Conservation (phyloP, 2,329 filamentous ascomycete genomes). For the Epichloe bromicola region DNA sequence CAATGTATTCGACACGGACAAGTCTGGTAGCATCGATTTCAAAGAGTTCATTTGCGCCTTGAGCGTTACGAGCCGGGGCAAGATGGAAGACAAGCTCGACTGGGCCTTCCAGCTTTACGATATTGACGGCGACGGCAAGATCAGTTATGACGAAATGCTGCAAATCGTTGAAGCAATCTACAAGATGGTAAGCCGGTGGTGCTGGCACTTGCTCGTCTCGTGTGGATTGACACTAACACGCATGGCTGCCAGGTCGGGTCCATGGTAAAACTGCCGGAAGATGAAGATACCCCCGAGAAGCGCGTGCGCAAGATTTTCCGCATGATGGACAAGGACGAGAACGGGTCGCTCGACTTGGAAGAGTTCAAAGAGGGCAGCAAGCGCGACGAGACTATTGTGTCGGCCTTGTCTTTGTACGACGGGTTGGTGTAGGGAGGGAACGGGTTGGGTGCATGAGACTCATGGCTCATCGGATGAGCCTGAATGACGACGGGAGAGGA, state of each 20-base stretch:
- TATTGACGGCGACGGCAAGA: conserved; percentile 97
- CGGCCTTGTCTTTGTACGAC: conserved; percentile 89
- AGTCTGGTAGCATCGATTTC: conserved; percentile 95
- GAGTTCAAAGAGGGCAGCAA: conserved; percentile 99
- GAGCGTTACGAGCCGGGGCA: conserved; percentile 90
- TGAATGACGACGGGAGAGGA: neutral
- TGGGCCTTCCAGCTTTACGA: conserved; percentile 99
- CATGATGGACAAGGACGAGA: conserved; percentile 99
- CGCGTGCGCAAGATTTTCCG: conserved; percentile 95
- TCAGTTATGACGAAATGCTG: conserved; percentile 98
- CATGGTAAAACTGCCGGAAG: conserved; percentile 97
- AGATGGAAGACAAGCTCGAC: conserved; percentile 98
- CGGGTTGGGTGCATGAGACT: neutral
- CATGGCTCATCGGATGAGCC: neutral
- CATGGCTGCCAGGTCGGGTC: conserved; percentile 61
- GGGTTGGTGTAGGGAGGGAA: conserved; percentile 57
- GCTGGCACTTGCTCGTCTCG: neutral
- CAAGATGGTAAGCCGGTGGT: conserved; percentile 65
- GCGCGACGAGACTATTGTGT: conserved; percentile 97
- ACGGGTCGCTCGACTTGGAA: conserved; percentile 88
- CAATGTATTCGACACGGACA: conserved; percentile 96
- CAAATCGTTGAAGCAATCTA: conserved; percentile 98
- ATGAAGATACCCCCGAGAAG: conserved; percentile 98
- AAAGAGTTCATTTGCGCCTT: conserved; percentile 99
- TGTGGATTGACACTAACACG: neutral